Base-by-base conservation (phyloP, 2,329 filamentous ascomycete species). In the Xylaria sp. region DNA sequence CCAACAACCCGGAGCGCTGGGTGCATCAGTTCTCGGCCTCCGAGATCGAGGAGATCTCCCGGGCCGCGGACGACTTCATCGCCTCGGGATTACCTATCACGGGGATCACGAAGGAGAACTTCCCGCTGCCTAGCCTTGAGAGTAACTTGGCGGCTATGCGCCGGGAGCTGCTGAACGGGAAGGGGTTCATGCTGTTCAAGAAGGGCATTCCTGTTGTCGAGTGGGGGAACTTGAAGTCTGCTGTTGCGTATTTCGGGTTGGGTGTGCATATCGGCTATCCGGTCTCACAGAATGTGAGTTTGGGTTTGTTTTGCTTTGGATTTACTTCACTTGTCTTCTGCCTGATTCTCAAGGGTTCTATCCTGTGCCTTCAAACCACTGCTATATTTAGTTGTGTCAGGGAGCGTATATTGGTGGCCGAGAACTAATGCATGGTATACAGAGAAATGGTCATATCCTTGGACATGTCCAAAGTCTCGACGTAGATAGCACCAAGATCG, bases 391-490 rank as follows among this genome's bases (percentile, higher is more conserved):
- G 54, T 52, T 48, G 28, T 37, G 7, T 55, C 25, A 23, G 3
- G 18, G 10, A 52, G 18, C 5, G 31, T 18, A 62, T 52, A 10
- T 9, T 52, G 31, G 18, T 10, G 18, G 20, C 12, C 31, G 58
- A 65, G 31, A 69, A 69, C 31, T 71, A 52, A 72, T 23, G 10
- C 18, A 37, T 2, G 9, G 46, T 9, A 18, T 55, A 50, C 20
- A 73, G 71, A 65, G 71, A 63, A 71, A 72, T 46, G 94, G 94
- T 54, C 94, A 97, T 81, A 92, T 97, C 10, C 87, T 97, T 1
- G 94, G 94, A 8, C 94, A 97, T 79, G 94, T 97, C 75, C 95
- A 97, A 82, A 94, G 97, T 81, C 87, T 96, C 3, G 92, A 93
- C 55, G 94, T 94, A 73, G 93, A 97, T 79, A 86, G 91, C 31